Evolutionary conservation across 1,284 basidiomycete species (phyloP), one percentile per base, ranked within the genome.

Genomic region (Peniophora sp.): DNA sequence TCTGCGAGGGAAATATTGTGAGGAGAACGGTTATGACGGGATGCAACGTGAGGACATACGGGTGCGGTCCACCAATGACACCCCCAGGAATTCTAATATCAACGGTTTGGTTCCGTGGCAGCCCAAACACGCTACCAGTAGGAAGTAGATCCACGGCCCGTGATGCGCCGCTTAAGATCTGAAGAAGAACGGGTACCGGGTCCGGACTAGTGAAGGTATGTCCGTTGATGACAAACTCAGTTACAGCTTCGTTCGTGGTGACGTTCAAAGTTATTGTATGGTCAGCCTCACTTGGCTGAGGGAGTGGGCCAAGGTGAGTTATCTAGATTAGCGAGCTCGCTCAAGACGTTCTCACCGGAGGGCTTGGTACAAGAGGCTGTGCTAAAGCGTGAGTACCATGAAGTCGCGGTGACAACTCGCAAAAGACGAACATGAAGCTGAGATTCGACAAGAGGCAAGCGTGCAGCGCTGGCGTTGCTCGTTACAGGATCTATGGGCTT

Each of bases 401-500:
- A n/a, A n/a, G n/a, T n/a, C n/a, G n/a, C n/a, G 27, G 5, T 32
- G 6, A 32, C 27, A 32, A 32, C 6, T 32, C 2, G 61, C 1
- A 8, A n/a, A 11, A 16, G 12, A 16, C 23, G 10, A 35, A 3
- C 11, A 20, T 60, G 59, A 20, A 68, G 55, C 48, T 64, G 58
- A 0, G 61, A 58, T 54, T 70, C 69, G 32, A 60, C 50, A 12
- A 70, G 56, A 2, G 57, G 52, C 11, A 56, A 55, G 51, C 51
- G 54, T n/a, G 50, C 46, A 79, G 82, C 22, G 81, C 77, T 8
- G 49, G 49, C 1, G 52, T 52, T 0, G 64, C 56, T 2, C 23
- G 68, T 69, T 3, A 62, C 69, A 0, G 79, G 82, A 23, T 82
- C 75, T 3, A 48, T 48, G 1, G 52, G 51, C 0, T 63, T 55